phyloP scores from a whole-genome alignment of 352 stramenopile genomes.

The Pythium sukuiense region DNA sequence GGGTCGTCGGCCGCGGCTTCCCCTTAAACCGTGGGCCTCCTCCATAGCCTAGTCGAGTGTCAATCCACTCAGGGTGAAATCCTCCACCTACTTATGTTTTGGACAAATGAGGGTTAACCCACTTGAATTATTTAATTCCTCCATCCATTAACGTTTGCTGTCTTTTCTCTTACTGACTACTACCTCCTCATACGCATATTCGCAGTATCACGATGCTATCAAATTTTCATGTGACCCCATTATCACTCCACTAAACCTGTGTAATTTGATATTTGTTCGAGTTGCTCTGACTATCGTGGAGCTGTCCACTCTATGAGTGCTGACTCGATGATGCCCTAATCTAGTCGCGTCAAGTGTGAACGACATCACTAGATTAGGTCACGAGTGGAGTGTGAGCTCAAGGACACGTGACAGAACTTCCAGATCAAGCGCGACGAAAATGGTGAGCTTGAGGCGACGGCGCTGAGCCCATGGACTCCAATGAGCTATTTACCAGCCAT shows the following conservation, averaged over 20 bases:
- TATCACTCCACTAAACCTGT: too few species aligned
- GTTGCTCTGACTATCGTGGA: not conserved
- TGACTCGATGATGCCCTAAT: constrained; percentile 5
- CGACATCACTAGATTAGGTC: constrained; percentile 8
- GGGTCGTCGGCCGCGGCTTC: too few species aligned
- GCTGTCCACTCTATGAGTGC: not conserved
- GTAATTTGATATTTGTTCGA: not conserved
- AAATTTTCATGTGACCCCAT: not conserved
- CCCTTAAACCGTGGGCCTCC: too few species aligned
- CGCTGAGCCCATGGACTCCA: not conserved
- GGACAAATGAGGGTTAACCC: too few species aligned
- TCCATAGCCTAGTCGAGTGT: too few species aligned
- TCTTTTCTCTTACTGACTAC: constrained; percentile 2
- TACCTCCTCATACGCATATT: not conserved
- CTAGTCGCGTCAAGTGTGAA: not conserved
- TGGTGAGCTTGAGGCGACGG: constrained; percentile 1
- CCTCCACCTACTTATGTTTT: too few species aligned
- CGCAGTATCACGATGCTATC: not conserved
- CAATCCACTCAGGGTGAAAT: too few species aligned
- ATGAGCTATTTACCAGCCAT: not conserved
- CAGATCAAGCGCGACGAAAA: constrained; percentile 4
- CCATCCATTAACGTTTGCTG: not conserved
- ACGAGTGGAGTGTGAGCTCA: not conserved
- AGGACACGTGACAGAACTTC: not conserved
- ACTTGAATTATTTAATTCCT: too few species aligned